A percentile compares a stretch with the other conserved stretches of the same genome.
Evolutionary conservation across 2,329 filamentous ascomycete genomes (phyloP).

Genomic region (Cyphellophora attinorum): DNA sequence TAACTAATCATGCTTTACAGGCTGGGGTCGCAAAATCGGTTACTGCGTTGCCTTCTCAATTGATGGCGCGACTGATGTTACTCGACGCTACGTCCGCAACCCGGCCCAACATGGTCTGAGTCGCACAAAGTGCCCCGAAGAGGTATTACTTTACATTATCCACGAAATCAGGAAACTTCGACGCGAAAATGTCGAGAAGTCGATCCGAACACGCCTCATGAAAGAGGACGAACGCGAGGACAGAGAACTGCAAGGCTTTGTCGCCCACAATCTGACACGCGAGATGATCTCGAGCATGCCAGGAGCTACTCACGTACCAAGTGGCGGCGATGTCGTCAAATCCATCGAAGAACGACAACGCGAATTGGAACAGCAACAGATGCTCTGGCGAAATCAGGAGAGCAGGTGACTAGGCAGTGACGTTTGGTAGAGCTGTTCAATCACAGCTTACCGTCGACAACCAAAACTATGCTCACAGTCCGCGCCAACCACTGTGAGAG

Average conservation of each 20-base stretch:
- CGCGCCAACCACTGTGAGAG: no score
- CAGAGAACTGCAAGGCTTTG: slow-evolving; percentile 35
- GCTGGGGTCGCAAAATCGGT: slow-evolving; percentile 92
- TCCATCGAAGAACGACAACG: background rate
- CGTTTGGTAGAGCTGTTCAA: no score
- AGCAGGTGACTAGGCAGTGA: background rate
- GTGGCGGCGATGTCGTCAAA: background rate
- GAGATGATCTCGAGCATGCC: slow-evolving; percentile 28
- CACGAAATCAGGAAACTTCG: slow-evolving; percentile 82
- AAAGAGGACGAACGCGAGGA: slow-evolving; percentile 42
- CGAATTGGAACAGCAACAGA: background rate
- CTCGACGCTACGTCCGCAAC: slow-evolving; percentile 52
- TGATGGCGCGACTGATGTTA: slow-evolving; percentile 64
- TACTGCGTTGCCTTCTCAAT: slow-evolving; percentile 96
- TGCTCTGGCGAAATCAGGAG: background rate
- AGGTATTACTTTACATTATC: slow-evolving; percentile 82
- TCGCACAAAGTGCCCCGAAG: slow-evolving; percentile 72
- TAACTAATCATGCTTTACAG: slow-evolving; percentile 24
- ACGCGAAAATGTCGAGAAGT: slow-evolving; percentile 74
- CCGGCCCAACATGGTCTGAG: slow-evolving; percentile 53
- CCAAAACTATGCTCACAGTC: no score
- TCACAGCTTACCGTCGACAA: no score
- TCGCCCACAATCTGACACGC: slow-evolving; percentile 33
- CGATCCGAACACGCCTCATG: slow-evolving; percentile 51
- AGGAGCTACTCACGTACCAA: background rate